phyloP scores from a whole-genome alignment of 257 asterid species.

The Linaria vulgaris region DNA sequence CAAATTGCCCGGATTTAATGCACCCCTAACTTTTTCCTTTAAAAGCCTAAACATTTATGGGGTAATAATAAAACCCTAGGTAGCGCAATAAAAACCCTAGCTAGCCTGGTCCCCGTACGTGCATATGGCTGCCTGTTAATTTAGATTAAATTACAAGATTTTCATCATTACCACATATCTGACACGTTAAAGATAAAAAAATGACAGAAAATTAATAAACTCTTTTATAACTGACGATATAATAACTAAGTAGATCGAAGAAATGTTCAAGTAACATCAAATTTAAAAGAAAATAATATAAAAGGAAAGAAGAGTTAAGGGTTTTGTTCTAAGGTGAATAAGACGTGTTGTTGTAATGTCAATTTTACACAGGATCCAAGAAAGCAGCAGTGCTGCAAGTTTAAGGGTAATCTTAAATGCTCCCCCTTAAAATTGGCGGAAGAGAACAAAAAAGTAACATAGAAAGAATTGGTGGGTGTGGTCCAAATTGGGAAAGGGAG shows the following conservation, averaged over 20 bases:
- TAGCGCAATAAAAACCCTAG: not conserved
- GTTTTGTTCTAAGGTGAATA: constrained; percentile 25
- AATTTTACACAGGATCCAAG: constrained; percentile 45
- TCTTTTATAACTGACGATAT: not conserved
- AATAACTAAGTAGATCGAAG: not conserved
- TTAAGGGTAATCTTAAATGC: constrained; percentile 31
- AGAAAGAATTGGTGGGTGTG: constrained; percentile 37
- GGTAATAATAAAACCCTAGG: constrained; percentile 16
- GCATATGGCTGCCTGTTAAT: constrained; percentile 12
- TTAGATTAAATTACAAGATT: constrained; percentile 4
- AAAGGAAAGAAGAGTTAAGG: not conserved
- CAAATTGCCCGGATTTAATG: no score
- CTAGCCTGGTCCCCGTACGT: constrained; percentile 26
- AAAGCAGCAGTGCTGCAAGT: constrained; percentile 17
- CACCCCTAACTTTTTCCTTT: constrained; percentile 13
- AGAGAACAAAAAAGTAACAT: constrained; percentile 1
- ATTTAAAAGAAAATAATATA: not conserved
- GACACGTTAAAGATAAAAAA: not conserved
- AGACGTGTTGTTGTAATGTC: constrained; percentile 33
- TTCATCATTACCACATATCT: not conserved
- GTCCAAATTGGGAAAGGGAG: constrained; percentile 47
- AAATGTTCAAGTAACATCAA: no score
- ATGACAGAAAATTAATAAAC: not conserved
- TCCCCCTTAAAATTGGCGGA: constrained; percentile 10
- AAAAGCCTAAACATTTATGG: not conserved